Evolutionary conservation across 352 stramenopile species (phyloP), one percentile per base, ranked within the genome.

Genomic region (Phytopythium helicoides): DNA sequence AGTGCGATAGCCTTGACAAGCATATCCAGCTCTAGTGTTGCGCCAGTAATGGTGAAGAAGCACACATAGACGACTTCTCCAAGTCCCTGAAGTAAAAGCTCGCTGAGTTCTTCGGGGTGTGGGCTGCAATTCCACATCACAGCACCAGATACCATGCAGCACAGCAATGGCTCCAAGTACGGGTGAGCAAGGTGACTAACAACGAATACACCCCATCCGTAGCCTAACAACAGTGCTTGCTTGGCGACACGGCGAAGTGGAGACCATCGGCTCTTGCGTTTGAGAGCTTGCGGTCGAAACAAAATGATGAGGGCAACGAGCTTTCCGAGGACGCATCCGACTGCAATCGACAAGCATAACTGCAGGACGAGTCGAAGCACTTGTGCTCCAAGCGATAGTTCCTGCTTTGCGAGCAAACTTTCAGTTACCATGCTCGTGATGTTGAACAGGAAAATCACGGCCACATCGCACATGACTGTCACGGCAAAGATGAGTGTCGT

Each of bases 381-480:
- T 31, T 70, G 52, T 6, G 40, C 37, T 19, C 68, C 59, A 10
- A 49, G 62, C 26, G 66, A 76, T 56, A 77, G 73, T 36, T 67
- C 25, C 21, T 58, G 58, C 54, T 85, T 81, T 37, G 81, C 71
- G 38, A 87, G 26, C 39, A 87, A 76, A 22, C 68, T 77, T 55
- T 87, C 76, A 0, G 76, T 84, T 46, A 87, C 76, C 71, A 85
- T 82, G 47, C 65, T 81, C 57, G 83, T 87, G 46, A 87, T 65
- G 60, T 87, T 86, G 65, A 89, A 89, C 7, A 89, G 56, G 19
- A 83, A 71, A 37, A 89, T 86, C 45, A 89, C 78, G 19, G 81
- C 60, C 33, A 89, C 66, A 57, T 89, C 78, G 47, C 73, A 89
- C 60, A 84, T 80, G 58, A 89, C 76, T 0, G 78, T 89, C 18